Evolutionary conservation across 2,329 filamentous ascomycete species (phyloP).

Genomic region (Colletotrichum sublineola): DNA sequence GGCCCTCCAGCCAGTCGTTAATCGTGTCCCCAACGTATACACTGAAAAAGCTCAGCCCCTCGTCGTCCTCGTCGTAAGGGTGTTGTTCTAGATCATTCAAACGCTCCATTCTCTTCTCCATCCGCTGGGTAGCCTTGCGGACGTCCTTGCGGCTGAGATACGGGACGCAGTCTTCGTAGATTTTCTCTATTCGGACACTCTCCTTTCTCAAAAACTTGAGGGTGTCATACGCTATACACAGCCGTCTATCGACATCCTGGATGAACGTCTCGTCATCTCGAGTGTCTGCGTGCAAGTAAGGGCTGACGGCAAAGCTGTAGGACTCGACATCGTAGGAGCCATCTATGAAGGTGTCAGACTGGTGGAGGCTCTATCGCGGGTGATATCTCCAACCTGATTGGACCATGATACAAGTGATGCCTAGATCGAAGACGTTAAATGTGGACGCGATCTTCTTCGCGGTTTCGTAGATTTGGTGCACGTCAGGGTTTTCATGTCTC

Average conservation of each 20-base stretch:
- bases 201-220: conserved; percentile 49
- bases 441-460: conserved; percentile 48
- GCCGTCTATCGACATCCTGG: conserved; percentile 46
- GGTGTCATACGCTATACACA: conserved; percentile 48
- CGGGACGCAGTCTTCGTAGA: conserved; percentile 47
- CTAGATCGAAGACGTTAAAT: conserved; percentile 53
- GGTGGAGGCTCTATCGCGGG: not conserved
- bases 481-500: not conserved
- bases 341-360: conserved; percentile 25
- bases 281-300: conserved; percentile 44
- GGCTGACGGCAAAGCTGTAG: conserved; percentile 51
- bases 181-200: conserved; percentile 46
- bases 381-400: conserved; percentile 12
- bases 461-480: conserved; percentile 46
- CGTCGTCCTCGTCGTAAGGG: conserved; percentile 16
- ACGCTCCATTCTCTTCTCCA: not conserved
- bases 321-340: conserved; percentile 45
- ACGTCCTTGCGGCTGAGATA: conserved; percentile 48
- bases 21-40: conserved; percentile 4
- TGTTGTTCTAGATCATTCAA: not conserved
- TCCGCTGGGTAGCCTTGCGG: not conserved
- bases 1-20: not conserved
- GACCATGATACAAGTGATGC: conserved; percentile 51
- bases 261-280: conserved; percentile 41
- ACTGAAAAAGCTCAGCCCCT: not conserved